phyloP scores from a whole-genome alignment of 495 filamentous ascomycete genomes.

The Clohesyomyces aquaticus region DNA sequence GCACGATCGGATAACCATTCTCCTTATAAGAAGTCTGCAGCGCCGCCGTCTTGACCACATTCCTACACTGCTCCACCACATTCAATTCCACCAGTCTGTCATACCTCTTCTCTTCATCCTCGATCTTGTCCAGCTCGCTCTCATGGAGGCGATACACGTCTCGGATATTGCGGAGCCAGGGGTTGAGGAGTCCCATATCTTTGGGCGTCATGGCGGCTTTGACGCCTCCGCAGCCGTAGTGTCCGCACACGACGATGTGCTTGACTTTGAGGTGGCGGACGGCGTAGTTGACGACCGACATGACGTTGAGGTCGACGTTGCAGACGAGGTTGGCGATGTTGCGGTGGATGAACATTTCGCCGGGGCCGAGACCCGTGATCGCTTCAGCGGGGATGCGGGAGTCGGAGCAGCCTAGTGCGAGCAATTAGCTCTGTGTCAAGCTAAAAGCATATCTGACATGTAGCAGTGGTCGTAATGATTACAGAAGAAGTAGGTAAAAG shows the following conservation, averaged over 20 bases:
- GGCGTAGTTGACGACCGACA: constrained; percentile 67
- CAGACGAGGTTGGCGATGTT: constrained; percentile 68
- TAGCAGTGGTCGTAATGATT: neutral
- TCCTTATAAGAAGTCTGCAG: constrained; percentile 58
- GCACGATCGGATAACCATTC: constrained; percentile 59
- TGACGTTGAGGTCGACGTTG: constrained; percentile 52
- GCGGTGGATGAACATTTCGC: constrained; percentile 65
- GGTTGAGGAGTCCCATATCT: constrained; percentile 62
- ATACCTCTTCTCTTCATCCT: constrained; percentile 52
- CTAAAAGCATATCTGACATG: too few relatives aligned
- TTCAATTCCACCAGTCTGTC: constrained; percentile 64
- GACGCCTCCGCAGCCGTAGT: constrained; percentile 67
- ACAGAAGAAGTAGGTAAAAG: constrained; percentile 4
- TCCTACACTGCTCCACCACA: constrained; percentile 61
- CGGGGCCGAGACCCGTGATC: constrained; percentile 62
- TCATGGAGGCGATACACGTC: constrained; percentile 64
- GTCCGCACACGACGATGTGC: constrained; percentile 67
- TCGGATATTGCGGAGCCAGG: constrained; percentile 64
- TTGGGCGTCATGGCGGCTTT: constrained; percentile 63
- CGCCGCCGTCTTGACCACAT: constrained; percentile 61
- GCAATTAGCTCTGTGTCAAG: too few relatives aligned
- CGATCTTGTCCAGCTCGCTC: constrained; percentile 58
- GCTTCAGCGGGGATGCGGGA: constrained; percentile 65
- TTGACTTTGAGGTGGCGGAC: constrained; percentile 63
- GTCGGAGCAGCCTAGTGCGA: constrained; percentile 60